A percentile compares a stretch with the other conserved stretches of the same genome.
Evolutionary conservation across 2,329 filamentous ascomycete genomes (phyloP).

Genomic region (Fusarium anguioides): DNA sequence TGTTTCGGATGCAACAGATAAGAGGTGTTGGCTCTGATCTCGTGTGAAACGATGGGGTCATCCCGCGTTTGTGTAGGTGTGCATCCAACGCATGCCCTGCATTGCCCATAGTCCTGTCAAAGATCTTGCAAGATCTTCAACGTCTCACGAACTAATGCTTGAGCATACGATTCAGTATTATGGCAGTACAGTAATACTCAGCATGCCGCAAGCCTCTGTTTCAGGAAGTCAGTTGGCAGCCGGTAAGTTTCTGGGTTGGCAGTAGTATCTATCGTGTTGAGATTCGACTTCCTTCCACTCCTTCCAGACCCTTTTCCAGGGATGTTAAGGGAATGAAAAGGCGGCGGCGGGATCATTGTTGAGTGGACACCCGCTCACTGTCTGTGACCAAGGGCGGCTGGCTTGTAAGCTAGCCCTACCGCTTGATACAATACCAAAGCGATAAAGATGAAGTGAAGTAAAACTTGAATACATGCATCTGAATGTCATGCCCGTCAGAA

Average conservation of each 20-base stretch:
- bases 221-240: conserved; percentile 10
- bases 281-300: conserved; percentile 19
- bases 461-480: conserved; percentile 19
- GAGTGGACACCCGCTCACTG: conserved; percentile 28
- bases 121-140: conserved; percentile 38
- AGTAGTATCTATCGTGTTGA: conserved; percentile 27
- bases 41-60: conserved; percentile 24
- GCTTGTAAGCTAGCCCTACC: conserved; percentile 21
- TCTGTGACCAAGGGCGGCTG: conserved; percentile 10
- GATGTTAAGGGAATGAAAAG: conserved; percentile 18
- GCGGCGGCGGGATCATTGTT: conserved; percentile 30
- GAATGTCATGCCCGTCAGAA: conserved; percentile 4
- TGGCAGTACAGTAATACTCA: conserved; percentile 7
- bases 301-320: conserved; percentile 22
- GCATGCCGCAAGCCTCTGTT: conserved; percentile 36
- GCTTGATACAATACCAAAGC: conserved; percentile 11
- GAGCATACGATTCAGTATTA: background rate
- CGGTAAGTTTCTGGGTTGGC: conserved; percentile 15
- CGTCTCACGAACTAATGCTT: conserved; percentile 10
- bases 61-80: conserved; percentile 7
- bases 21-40: conserved; percentile 3
- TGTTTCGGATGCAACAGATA: conserved; percentile 27
- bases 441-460: conserved; percentile 13
- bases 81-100: conserved; percentile 10
- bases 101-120: conserved; percentile 15